Base-by-base conservation (phyloP, 768 basidiomycete genomes). In the Candolleomyces eurysporus region DNA sequence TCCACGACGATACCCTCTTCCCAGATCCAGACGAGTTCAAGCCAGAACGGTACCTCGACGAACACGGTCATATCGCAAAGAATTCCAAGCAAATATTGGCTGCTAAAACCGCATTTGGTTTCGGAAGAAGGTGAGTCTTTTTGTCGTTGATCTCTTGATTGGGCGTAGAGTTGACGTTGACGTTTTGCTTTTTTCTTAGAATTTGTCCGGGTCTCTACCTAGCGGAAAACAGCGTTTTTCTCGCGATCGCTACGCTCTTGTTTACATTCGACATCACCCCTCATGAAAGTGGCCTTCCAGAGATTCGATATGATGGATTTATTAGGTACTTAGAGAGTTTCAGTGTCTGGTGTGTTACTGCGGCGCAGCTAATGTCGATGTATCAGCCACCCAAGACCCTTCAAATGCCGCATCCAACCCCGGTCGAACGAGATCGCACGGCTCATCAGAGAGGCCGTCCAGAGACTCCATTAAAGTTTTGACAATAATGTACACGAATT, bases 321-420 rank as follows among this genome's bases (percentile, higher is more conserved):
- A 61, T 61, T 5, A 61, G 61, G 61, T 61, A n/a, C n/a, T n/a
- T n/a, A n/a, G n/a, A n/a, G n/a, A n/a, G 17, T 43, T 17, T 9
- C 42, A 43, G 36, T 45, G 14, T 43, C 6, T 39, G 13, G 5
- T n/a, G 8, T 42, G 17, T 21, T 57, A 5, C 17, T 21, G 19
- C 10, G 17, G n/a, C 5, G 31, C 31, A 5, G 5, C 55, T 19
- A 11, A 14, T n/a, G 17, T n/a, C 5, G 48, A 48, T 4, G 30
- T 26, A 55, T 16, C 57, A 81, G 79, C 61, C 79, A 72, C 55
- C 80, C 79, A 0, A 73, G 75, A 57, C 78, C 77, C 9, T 82
- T 80, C 61, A 63, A 64, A 60, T 79, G 78, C 63, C 66, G 62
- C 32, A 74, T 82, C 55, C 54, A 65, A 14, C 76, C 76, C 32